phyloP scores from a whole-genome alignment of 139 green algal genomes.

The Tetradesmus lagerheimii region DNA sequence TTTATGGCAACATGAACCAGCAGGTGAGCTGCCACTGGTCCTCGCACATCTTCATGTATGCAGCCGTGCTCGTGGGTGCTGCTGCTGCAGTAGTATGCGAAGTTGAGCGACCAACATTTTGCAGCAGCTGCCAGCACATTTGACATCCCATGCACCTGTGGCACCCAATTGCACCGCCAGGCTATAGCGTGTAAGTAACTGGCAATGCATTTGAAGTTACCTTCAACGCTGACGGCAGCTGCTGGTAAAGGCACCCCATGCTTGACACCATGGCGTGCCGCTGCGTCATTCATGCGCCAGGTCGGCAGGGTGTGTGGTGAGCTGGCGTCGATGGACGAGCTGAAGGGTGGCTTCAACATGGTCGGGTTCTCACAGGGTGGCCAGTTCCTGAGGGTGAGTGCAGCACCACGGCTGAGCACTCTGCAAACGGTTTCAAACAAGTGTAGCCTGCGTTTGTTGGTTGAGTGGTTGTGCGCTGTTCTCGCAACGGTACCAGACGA shows the following conservation, averaged over 20 bases:
- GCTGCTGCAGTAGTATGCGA: too few relatives aligned
- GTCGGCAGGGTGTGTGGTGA: slow-evolving; percentile 74
- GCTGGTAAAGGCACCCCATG: too few relatives aligned
- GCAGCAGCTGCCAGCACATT: too few relatives aligned
- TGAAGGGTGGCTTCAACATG: slow-evolving; percentile 83
- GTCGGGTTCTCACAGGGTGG: slow-evolving; percentile 91
- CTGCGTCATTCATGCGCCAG: slow-evolving; percentile 45
- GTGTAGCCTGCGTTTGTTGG: background rate
- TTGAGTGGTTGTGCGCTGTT: background rate
- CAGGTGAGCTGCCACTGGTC: slow-evolving; percentile 62
- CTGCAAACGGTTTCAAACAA: background rate
- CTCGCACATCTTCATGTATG: background rate
- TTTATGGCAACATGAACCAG: slow-evolving; percentile 82
- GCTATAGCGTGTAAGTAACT: too few relatives aligned
- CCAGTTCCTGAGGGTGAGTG: slow-evolving; percentile 88
- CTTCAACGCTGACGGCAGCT: too few relatives aligned
- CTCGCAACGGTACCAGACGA: too few relatives aligned
- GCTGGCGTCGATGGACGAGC: slow-evolving; percentile 67
- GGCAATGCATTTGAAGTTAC: too few relatives aligned
- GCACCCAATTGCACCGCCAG: too few relatives aligned
- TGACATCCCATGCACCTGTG: too few relatives aligned
- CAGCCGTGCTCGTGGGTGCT: too few relatives aligned
- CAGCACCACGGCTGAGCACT: too few relatives aligned
- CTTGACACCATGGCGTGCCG: background rate
- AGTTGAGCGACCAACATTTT: too few relatives aligned